These are phyloP conservation scores for Corymbia citriodora DNA, from an alignment of 441 rosid genomes.

Conservation along the genomic window DNA sequence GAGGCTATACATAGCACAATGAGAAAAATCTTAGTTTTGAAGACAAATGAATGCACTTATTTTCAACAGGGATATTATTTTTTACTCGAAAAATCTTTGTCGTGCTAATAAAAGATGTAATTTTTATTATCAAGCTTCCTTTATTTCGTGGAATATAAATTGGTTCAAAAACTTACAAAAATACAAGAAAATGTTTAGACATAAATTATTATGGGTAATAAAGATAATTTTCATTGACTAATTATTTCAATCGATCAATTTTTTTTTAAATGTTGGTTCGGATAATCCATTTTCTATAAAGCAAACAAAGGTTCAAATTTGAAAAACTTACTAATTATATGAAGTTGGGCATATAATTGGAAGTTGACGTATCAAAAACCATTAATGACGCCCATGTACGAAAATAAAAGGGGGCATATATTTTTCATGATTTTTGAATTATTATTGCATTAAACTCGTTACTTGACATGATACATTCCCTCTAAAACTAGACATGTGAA, in stretches of 20 bases:
- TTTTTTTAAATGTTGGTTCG: too few species aligned
- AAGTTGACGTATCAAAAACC: accelerated
- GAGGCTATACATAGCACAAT: background rate
- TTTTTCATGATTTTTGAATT: background rate
- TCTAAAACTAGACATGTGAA: too few species aligned
- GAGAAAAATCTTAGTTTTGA: too few species aligned
- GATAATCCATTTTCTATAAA: too few species aligned
- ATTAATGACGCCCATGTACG: background rate
- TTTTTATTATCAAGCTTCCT: background rate
- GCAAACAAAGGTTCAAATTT: background rate
- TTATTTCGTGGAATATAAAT: too few species aligned
- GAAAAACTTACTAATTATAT: background rate
- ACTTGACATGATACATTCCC: background rate
- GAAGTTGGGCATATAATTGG: background rate
- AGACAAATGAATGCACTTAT: background rate
- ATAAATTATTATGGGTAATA: too few species aligned
- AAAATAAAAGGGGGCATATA: accelerated
- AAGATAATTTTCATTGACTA: too few species aligned
- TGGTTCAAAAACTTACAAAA: too few species aligned
- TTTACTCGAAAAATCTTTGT: too few species aligned
- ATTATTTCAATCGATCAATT: too few species aligned
- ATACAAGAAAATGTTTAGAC: too few species aligned
- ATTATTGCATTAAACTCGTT: background rate
- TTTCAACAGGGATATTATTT: background rate
- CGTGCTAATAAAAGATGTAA: background rate